A percentile compares a stretch with the other conserved stretches of the same genome.
Conservation (phyloP, 1,139 yeast genomes). For the Scheffersomyces cryptocercus region DNA sequence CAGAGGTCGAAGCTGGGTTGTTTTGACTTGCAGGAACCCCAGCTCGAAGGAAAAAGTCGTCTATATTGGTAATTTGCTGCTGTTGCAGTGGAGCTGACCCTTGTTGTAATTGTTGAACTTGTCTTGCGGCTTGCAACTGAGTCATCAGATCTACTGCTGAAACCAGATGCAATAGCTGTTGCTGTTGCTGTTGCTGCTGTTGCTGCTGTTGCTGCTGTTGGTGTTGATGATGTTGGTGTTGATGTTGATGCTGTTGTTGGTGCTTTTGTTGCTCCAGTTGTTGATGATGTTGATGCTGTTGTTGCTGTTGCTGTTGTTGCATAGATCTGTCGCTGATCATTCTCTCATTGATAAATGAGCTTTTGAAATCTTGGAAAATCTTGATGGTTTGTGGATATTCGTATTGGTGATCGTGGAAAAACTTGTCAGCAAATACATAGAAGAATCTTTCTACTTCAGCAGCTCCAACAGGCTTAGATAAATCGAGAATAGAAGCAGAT, state of each 20-base stretch:
- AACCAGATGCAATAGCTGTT: neutral
- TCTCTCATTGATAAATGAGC: constrained; percentile 52
- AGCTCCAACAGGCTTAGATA: constrained; percentile 24
- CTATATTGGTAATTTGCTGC: constrained; percentile 28
- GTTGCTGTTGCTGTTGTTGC: constrained; percentile 18
- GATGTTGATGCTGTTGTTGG: constrained; percentile 8
- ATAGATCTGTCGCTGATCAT: constrained; percentile 35
- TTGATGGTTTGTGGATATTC: constrained; percentile 52
- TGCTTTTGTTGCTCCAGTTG: constrained; percentile 4
- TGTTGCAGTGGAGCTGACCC: constrained; percentile 5
- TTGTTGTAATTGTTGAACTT: neutral
- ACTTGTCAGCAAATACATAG: constrained; percentile 49
- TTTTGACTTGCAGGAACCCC: constrained; percentile 6
- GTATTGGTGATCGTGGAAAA: constrained; percentile 44
- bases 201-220: constrained; percentile 9
- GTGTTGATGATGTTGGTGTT: constrained; percentile 8
- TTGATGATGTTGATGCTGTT: constrained; percentile 3
- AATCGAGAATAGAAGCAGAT: too few relatives aligned
- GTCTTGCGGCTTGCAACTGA: neutral
- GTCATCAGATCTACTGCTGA: too few relatives aligned
- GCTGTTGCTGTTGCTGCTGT: constrained; percentile 8
- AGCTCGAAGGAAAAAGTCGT: constrained; percentile 33
- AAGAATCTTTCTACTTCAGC: constrained; percentile 50
- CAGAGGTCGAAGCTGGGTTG: constrained; percentile 2
- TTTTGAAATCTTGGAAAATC: constrained; percentile 52